Base-by-base conservation (phyloP, 2,329 filamentous ascomycete genomes). In the Penicillium olsonii region DNA sequence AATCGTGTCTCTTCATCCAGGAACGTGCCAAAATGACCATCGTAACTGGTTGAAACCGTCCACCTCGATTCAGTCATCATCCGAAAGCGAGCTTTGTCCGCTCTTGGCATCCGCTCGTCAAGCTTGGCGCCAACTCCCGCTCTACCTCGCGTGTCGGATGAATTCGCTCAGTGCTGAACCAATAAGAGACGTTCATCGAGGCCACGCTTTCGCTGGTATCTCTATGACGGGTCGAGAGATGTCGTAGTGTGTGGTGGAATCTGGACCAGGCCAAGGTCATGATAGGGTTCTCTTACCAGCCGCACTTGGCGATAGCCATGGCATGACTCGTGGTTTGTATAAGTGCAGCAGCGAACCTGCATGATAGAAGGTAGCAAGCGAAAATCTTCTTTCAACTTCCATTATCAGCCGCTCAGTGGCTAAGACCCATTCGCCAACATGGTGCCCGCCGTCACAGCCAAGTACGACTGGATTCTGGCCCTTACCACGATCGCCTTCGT, bases 401-500 rank as follows among this genome's bases (percentile, higher is more conserved):
- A 31, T 39, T 19, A 9, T 26, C 7, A 10, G 19, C 22, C 22
- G 18, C 24, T 48, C 9, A 12, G 26, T 34, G 20, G 20, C 9
- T 19, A 18, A 22, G 14, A 22, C 5, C 20, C 18, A 20, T 22
- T 35, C 24, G 33, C 22, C 51, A 57, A 19, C 33, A 65, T 65
- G 63, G 38, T 55, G 27, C 53, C 59, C 15, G 29, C 42, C 29
- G 43, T 47, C 29, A 66, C 63, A 7, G 63, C 60, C 37, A 60
- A 60, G 42, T 66, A 66, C 48, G 60, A 65, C 48, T 66, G 63
- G 62, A 66, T 66, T 33, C 48, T 66, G 18, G 63, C 63, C 40
- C 37, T 66, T 18, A 65, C 60, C 29, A 54, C 60, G 24, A 63
- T 66, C 20, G 61, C 63, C 37, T 65, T 66, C 37, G 52, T 65